A percentile compares a stretch with the other conserved stretches of the same genome.
These are phyloP conservation scores for Chloranthus sessilifolius DNA, from an alignment of 164 flowering plant species.

Conservation along the genomic window DNA sequence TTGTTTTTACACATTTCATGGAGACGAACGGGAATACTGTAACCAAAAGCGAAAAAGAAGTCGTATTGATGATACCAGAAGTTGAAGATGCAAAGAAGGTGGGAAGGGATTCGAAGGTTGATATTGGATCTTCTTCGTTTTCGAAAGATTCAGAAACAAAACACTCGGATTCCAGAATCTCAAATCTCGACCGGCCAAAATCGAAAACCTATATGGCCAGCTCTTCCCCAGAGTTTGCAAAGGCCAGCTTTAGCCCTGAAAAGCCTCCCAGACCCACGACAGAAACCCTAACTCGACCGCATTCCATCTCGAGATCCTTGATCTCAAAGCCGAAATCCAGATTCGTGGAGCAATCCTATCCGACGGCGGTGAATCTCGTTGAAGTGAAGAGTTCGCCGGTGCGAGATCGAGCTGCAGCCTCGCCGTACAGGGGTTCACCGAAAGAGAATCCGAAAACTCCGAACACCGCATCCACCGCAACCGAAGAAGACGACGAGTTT, in stretches of 20 bases:
- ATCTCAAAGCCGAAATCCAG: conserved; percentile 41
- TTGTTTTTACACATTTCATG: conserved; percentile 11
- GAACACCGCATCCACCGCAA: conserved; percentile 24
- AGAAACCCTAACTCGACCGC: conserved; percentile 13
- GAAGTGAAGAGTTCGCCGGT: conserved; percentile 2
- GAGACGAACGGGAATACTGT: conserved; percentile 10
- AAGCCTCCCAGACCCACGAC: conserved; percentile 35
- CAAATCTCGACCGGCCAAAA: conserved; percentile 3
- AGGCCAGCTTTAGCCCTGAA: conserved; percentile 19
- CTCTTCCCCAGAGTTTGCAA: conserved; percentile 27
- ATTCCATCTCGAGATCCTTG: conserved; percentile 20
- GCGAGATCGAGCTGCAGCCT: too few relatives aligned
- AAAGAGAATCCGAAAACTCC: conserved; percentile 30
- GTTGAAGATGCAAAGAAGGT: conserved; percentile 16
- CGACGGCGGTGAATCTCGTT: conserved; percentile 12
- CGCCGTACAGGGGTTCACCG: conserved; percentile 23
- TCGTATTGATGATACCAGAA: conserved; percentile 24
- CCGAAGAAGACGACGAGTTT: conserved; percentile 31
- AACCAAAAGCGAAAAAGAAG: conserved; percentile 11
- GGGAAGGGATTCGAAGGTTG: neutral
- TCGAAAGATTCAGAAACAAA: conserved; percentile 11
- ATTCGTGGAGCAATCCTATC: conserved; percentile 30
- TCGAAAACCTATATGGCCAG: conserved; percentile 15
- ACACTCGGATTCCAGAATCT: neutral
- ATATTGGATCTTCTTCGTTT: conserved; percentile 4